Evolutionary conservation across 352 stramenopile genomes (phyloP), one percentile per base, ranked within the genome.

Genomic region (Thalassiosira tumida): DNA sequence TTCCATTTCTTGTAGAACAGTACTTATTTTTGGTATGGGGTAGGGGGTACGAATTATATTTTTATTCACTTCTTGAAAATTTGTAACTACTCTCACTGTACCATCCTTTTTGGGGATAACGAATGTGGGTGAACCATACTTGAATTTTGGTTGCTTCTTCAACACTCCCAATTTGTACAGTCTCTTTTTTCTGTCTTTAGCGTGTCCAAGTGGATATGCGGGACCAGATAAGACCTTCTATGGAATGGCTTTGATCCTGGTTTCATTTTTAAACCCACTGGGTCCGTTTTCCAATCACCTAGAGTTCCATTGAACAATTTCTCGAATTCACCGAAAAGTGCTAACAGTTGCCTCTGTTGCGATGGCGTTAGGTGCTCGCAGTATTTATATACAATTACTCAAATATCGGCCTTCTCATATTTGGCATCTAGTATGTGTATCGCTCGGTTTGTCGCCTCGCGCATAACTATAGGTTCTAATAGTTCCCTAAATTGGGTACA

Each of bases 31-130:
- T 7, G 85, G 90, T n/a, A 92, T 84, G 47, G 90, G 90, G 47
- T 43, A 94, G 7, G 85, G 81, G 50, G 88, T 90, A 24, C 79
- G 51, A 41, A 77, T 35, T 75, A 92, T 75, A 29, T 35, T 62
- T 85, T 88, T 81, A 65, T 94, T 94, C 35, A 90, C 37, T 81
- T 91, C 75, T 14, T 81, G 59, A 64, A 89, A 91, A 91, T 94
- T 77, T 29, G 73, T 84, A n/a, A 93, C 38, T 40, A 93, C 81
- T 14, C 78, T 47, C 41, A 93, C 65, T 31, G 35, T 87, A 40
- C 43, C n/a, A 43, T 93, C 35, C 31, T 81, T 84, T 51, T 94
- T 95, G 21, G 88, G 88, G 67, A 94, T 84, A 40, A 91, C 88
- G 33, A 95, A 95, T 4, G 81, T 54, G 76, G 81, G 81, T 4